These are phyloP conservation scores for Arabidopsis arenosa DNA, from an alignment of 345 rosid genomes.

Conservation along the genomic window DNA sequence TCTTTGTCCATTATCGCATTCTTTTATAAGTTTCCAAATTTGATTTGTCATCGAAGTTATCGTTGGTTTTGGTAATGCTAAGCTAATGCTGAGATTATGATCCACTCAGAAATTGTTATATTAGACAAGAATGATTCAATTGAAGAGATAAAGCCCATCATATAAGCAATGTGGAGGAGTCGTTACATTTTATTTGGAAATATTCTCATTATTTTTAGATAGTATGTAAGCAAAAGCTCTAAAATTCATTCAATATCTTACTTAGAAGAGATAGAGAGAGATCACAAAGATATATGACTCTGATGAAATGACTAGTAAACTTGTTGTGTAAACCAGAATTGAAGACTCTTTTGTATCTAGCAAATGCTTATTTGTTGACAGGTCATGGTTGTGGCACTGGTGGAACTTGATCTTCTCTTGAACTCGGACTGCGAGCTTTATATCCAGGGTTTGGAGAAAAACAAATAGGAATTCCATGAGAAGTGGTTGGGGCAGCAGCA, in stretches of 20 bases:
- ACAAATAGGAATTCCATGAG: slow-evolving; percentile 46
- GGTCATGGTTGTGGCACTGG: slow-evolving; percentile 51
- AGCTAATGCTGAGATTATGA: slow-evolving; percentile 1
- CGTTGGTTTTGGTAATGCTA: neutral
- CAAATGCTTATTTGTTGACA: slow-evolving; percentile 16
- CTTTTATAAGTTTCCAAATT: neutral
- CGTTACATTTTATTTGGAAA: slow-evolving; percentile 1
- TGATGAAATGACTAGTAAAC: slow-evolving; percentile 7
- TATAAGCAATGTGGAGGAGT: slow-evolving; percentile 12
- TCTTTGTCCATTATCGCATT: slow-evolving; percentile 40
- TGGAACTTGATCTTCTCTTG: slow-evolving; percentile 42
- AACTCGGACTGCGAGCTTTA: slow-evolving; percentile 53
- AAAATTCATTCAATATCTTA: neutral
- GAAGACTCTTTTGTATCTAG: slow-evolving; percentile 12
- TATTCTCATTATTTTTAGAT: slow-evolving; percentile 13
- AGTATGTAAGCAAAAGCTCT: neutral
- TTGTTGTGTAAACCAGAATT: slow-evolving; percentile 14
- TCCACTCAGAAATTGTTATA: too few relatives aligned
- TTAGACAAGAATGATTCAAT: neutral
- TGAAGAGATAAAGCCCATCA: neutral
- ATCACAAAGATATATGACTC: neutral
- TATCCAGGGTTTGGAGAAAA: slow-evolving; percentile 57
- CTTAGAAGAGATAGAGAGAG: slow-evolving; percentile 8
- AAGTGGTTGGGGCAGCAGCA: slow-evolving; percentile 19
- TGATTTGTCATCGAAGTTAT: neutral